Percentiles rank a stretch among this genome's conserved stretches.
Evolutionary conservation across 2,329 filamentous ascomycete genomes (phyloP).

Genomic region (Claviceps maximensis): DNA sequence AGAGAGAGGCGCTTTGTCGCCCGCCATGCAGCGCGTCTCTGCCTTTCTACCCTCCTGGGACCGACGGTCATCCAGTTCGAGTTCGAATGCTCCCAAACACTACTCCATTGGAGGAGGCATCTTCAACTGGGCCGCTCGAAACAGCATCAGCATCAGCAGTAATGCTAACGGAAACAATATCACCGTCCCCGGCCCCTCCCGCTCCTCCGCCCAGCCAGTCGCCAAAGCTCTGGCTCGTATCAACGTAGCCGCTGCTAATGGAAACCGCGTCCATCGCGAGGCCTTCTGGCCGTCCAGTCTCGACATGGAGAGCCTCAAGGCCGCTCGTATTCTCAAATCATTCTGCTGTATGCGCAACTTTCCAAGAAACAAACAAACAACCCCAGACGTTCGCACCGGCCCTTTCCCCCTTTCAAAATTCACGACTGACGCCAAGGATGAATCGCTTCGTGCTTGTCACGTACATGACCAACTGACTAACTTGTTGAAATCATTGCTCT

Average conservation of each 20-base stretch:
- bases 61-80: slow-evolving; percentile 24
- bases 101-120: slow-evolving; percentile 13
- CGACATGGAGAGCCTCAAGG: slow-evolving; percentile 85
- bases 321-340: slow-evolving; percentile 74
- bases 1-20: slow-evolving; percentile 21
- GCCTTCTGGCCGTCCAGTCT: slow-evolving; percentile 77
- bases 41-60: slow-evolving; percentile 32
- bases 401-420: no score
- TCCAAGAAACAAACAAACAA: no score
- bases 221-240: slow-evolving; percentile 18
- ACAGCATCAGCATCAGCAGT: slow-evolving; percentile 19
- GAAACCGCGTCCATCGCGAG: slow-evolving; percentile 33
- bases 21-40: slow-evolving; percentile 31
- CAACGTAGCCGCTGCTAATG: slow-evolving; percentile 22
- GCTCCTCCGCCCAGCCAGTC: neutral
- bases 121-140: slow-evolving; percentile 37
- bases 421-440: no score
- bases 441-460: no score
- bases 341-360: slow-evolving; percentile 58
- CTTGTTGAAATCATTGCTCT: slow-evolving; percentile 2
- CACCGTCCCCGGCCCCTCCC: neutral
- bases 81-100: slow-evolving; percentile 15
- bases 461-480: no score
- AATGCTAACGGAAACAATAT: slow-evolving; percentile 8
- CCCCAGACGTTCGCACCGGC: neutral